Percentiles rank a stretch among this genome's conserved stretches.
Evolutionary conservation across 495 filamentous ascomycete genomes (phyloP).

Genomic region (Zalerion maritima): DNA sequence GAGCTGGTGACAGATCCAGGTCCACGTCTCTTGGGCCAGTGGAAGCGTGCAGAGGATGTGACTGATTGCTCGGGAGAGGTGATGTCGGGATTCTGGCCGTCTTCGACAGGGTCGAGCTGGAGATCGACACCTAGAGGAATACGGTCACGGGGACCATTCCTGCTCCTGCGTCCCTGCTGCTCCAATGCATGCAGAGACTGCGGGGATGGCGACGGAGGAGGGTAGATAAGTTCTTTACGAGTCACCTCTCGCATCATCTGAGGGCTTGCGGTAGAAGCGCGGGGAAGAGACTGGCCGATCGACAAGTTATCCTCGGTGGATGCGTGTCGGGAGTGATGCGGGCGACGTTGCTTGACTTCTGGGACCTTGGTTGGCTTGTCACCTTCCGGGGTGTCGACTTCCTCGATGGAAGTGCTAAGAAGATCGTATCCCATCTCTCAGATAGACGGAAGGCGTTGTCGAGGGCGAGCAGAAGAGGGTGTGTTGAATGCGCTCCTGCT

Average conservation of each 20-base stretch:
- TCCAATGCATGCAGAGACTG: conserved; percentile 33
- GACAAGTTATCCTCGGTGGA: conserved; percentile 4
- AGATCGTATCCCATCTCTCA: conserved; percentile 48
- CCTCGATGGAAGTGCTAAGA: conserved; percentile 19
- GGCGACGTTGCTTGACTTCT: neutral
- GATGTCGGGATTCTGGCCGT: conserved; percentile 32
- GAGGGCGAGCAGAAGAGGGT: conserved; percentile 57
- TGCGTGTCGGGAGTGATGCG: conserved; percentile 1
- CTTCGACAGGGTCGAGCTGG: conserved; percentile 46
- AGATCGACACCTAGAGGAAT: conserved; percentile 75
- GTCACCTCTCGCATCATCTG: conserved; percentile 27
- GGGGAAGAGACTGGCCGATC: conserved; percentile 12
- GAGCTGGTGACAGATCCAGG: conserved; percentile 33
- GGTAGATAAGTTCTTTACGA: conserved; percentile 13
- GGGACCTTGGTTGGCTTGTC: conserved; percentile 3
- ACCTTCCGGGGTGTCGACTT: conserved; percentile 4
- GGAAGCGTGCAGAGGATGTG: conserved; percentile 25
- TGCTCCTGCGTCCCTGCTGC: conserved; percentile 36
- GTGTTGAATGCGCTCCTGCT: conserved; percentile 42
- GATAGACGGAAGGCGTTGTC: conserved; percentile 67
- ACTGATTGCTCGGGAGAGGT: conserved; percentile 35
- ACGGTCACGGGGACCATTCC: conserved; percentile 62
- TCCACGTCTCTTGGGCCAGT: conserved; percentile 32
- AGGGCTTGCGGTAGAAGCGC: conserved; percentile 35
- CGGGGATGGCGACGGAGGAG: conserved; percentile 36